Evolutionary conservation across 192 early-diverging fungal species (phyloP), one percentile per base, ranked within the genome.

Genomic region (Coemansia sp.): DNA sequence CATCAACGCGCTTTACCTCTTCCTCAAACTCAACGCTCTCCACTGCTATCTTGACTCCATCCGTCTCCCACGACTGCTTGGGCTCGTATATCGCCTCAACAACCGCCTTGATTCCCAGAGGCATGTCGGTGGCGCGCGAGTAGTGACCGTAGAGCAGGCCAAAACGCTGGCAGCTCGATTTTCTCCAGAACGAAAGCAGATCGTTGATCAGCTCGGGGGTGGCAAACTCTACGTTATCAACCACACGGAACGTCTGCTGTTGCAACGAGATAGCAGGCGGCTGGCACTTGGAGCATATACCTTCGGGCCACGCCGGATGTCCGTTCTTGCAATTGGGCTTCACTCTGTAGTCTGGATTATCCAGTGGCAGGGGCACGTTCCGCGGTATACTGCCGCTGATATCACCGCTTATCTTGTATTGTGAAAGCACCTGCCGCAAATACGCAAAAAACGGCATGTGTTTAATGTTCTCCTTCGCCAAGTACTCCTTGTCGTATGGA

Each of bases 221-320:
- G 16, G 95, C 92, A 81, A 99, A 98, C 84, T 97, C 95, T 16
- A 99, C 90, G 74, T 99, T 95, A 64, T 99, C 97, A 1, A 98
- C 94, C 88, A 95, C 88, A 53, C 97, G 91, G 84, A 93, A 99
- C 45, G 85, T 79, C 92, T 96, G 95, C 13, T 85, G 84, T 70
- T 94, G 92, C 49, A 99, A 72, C 2, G 95, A 94, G 41, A 98
- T 88, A 4, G 97, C 90, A 42, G 91, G 90, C 9, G 97, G 97
- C 77, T 99, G 97, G 71, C 97, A 99, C 80, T 97, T 97, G 38
- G 94, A 92, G 84, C 97, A 99, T 71, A 99, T 98, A 38, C 94
- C 93, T 56, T 86, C 90, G 1, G 97, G 97, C 89, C 92, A 99
- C 53, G 93, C 86, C 18, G 90, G 88, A 78, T 99, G 97, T 0